phyloP scores from a whole-genome alignment of 148 eudicot species.

The Rhododendron henanense region DNA sequence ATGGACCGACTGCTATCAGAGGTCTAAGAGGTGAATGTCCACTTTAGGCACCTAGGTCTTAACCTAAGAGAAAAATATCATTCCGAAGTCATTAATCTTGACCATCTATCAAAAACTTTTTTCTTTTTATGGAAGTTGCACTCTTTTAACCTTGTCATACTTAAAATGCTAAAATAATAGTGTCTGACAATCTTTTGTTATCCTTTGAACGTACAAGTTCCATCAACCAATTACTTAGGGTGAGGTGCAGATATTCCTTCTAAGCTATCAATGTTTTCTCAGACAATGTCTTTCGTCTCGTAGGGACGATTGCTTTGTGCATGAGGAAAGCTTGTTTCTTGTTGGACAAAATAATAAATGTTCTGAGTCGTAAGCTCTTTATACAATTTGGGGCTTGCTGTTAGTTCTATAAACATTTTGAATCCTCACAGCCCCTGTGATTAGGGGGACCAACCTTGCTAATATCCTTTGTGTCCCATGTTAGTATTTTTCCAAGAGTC shows the following conservation, averaged over 20 bases:
- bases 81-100: neutral
- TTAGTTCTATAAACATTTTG: too few species aligned
- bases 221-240: neutral
- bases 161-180: neutral
- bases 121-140: neutral
- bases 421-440: too few species aligned
- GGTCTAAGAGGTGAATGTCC: neutral
- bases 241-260: neutral
- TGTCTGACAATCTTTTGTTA: neutral
- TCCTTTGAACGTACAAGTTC: neutral
- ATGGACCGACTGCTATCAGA: neutral
- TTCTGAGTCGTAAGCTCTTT: too few species aligned
- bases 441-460: too few species aligned
- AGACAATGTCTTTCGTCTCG: too few species aligned
- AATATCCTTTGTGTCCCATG: too few species aligned
- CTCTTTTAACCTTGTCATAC: neutral
- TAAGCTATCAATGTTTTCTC: too few species aligned
- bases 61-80: neutral
- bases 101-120: neutral
- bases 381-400: too few species aligned
- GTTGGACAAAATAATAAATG: too few species aligned
- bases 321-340: too few species aligned
- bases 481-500: too few species aligned
- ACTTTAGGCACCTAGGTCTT: neutral
- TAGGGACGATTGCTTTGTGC: too few species aligned